Evolutionary conservation across 495 filamentous ascomycete genomes (phyloP).

Genomic region (Penicillium paradoxum): DNA sequence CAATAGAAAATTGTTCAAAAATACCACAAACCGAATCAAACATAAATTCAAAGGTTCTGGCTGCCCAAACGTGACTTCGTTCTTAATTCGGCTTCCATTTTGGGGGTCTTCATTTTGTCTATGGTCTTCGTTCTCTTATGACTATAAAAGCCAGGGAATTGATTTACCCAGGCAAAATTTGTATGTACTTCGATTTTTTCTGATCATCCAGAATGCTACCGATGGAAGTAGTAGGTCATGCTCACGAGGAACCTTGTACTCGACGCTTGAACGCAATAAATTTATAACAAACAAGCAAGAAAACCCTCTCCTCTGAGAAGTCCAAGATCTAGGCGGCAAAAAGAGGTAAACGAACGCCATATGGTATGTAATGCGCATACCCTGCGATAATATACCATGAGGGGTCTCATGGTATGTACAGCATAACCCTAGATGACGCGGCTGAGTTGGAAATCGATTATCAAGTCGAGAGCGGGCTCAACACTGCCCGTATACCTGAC

Average conservation of each 20-base stretch:
- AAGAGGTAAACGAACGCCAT: background rate
- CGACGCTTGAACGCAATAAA: constrained; percentile 10
- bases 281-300: background rate
- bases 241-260: background rate
- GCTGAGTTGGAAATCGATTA: background rate
- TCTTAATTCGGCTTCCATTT: too few relatives aligned
- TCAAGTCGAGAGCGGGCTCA: constrained; percentile 11
- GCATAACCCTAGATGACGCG: background rate
- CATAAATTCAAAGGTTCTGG: too few relatives aligned
- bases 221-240: background rate
- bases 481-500: constrained; percentile 46
- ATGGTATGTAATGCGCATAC: background rate
- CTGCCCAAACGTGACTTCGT: too few relatives aligned
- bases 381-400: background rate
- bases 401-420: background rate
- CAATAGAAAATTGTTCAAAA: too few relatives aligned
- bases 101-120: too few relatives aligned
- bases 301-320: constrained; percentile 1
- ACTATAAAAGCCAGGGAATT: too few relatives aligned
- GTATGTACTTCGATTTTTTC: background rate
- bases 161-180: too few relatives aligned
- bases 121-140: too few relatives aligned
- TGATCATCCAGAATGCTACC: background rate
- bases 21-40: too few relatives aligned
- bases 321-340: background rate